Base-by-base conservation (phyloP, 2,329 filamentous ascomycete genomes). In the Celoporthe dispersa region DNA sequence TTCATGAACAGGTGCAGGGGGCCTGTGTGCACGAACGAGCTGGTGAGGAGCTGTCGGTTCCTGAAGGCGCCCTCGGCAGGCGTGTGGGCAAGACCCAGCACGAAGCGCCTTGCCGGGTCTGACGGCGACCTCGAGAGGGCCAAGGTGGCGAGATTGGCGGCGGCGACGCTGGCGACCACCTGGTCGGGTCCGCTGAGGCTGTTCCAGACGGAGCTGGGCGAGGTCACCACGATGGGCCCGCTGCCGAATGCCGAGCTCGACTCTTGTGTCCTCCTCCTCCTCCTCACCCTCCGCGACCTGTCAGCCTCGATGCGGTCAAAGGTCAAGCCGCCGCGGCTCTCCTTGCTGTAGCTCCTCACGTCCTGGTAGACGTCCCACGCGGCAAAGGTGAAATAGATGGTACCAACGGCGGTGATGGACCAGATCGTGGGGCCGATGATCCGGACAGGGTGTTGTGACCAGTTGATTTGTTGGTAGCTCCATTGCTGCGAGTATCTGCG, bases 1-100 rank as follows among this genome's bases (percentile, higher is more conserved):
- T 79, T 79, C 48, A 77, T 39, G 2, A 57, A 72, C n/a, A 79
- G 62, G 64, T 80, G 78, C 0, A 72, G 1, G 1, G 73, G 16
- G 33, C 73, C 75, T 9, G 61, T 69, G 64, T 80, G 78, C 35
- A 75, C 75, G 67, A 80, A 79, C 0, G 74, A 73, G n/a, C 75
- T 75, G 1, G 75, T 76, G 33, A 80, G 69, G 35, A 78, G 48
- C 6, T 71, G 70, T 14, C 65, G 33, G 48, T 66, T 61, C 16
- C 25, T 62, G 39, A 66, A 71, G 51, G 53, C 25, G 1, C 68
- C 68, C 3, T 65, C 39, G n/a, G 61, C 70, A 19, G 70, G 70
- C 1, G 39, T 60, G 48, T 71, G 70, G 1, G 61, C 70, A 5
- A 70, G 68, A 11, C 33, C 44, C 2, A 33, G n/a, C 53, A 64